Evolutionary conservation across 2,329 filamentous ascomycete genomes (phyloP), one percentile per base, ranked within the genome.

Genomic region (Pseudogymnoascus sp.): DNA sequence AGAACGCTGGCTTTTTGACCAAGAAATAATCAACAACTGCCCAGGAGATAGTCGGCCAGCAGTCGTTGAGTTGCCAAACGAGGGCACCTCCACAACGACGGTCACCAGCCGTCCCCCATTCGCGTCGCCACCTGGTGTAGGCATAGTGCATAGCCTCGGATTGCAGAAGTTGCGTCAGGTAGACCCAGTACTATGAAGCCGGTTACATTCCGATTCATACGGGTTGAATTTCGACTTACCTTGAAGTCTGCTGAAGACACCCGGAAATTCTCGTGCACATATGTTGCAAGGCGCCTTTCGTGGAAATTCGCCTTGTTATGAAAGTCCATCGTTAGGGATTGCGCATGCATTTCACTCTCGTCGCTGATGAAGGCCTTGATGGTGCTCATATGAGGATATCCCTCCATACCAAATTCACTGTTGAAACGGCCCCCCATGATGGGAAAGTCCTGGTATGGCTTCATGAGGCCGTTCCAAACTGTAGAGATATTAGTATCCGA

Each of bases 21-120:
- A 76, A 73, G 65, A 79, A 79, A 67, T 81, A 86, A 72, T 89
- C 86, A 11, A 86, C 84, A 40, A 89, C 80, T 0, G 85, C 78
- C 86, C 86, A 89, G 28, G 81, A 85, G 59, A 83, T 85, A 18
- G 83, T 84, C 1, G 86, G 86, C 85, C 85, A 89, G 74, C 84
- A 88, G 73, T 89, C 87, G 69, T 89, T 89, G 61, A 89, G 76
- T 75, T 89, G 86, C 86, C 86, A 89, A 4, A 88, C 84, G 46
- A 89, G 74, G 10, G 84, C 84, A 16, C 86, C 86, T 59, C 84
- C 84, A 69, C 86, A 89, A 64, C 76, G 63, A 16, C 69, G 67
- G 23, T 67, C 62, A 4, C 65, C 69, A 5, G 64, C 59, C 5
- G 66, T 67, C 1, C 65, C 60, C 59, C 70, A 72, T n/a, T 69